Evolutionary conservation across 2,329 filamentous ascomycete species (phyloP), one percentile per base, ranked within the genome.

Genomic region (Penicillium freii): DNA sequence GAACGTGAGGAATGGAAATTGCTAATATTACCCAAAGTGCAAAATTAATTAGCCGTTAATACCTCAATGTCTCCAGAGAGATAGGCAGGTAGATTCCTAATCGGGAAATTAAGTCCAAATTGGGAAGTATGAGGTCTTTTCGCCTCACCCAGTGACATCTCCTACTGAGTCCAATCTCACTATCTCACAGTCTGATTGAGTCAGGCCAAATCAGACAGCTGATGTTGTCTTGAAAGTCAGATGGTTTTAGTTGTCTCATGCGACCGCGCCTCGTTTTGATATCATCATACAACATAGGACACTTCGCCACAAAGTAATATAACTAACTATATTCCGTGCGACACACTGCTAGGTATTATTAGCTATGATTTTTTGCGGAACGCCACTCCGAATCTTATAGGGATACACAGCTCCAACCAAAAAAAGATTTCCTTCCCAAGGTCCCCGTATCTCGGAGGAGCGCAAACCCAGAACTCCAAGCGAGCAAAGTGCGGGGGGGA

Each of bases 401-500:
- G 23, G 39, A 42, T 9, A 23, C 39, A 5, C 13, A 25, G 17
- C n/a, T 42, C 51, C 27, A 9, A 21, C 4, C 17, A 2, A 15
- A 6, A 33, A 50, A 29, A 38, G 39, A 19, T 17, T 13, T n/a
- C 2, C 19, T 1, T 36, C 11, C n/a, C 39, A 44, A 51, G 39
- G 53, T 51, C 39, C 52, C 39, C 45, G 15, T 56, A 40, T 56
- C 40, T 56, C 39, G 19, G 8, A 34, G n/a, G 8, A 34, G n/a
- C 15, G 11, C 17, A 29, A 33, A 39, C 21, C 19, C 25, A 51
- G 6, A 44, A 36, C 15, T 34, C 19, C 36, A 54, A 54, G 43
- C 51, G 52, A 48, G 38, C 13, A 53, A 58, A 61, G 40, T 61
- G 59, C 59, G 59, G 59, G 58, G 59, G 34, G 42, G 17, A 51